Conservation (phyloP, 345 rosid genomes). For the Salix purpurea region DNA sequence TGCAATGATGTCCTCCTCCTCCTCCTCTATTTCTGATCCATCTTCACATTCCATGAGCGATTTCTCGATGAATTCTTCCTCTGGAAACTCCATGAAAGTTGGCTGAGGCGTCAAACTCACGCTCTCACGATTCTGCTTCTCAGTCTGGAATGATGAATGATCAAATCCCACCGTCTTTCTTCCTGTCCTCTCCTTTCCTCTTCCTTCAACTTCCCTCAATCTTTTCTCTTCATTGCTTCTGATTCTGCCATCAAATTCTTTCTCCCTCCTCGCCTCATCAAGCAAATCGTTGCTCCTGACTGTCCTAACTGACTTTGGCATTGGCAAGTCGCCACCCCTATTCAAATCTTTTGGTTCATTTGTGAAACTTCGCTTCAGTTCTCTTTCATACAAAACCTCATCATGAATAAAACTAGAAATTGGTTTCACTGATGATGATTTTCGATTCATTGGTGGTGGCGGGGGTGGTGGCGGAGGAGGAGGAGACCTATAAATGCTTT, state of each 20-base stretch:
- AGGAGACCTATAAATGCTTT: slow-evolving; percentile 38
- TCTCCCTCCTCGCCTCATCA: slow-evolving; percentile 17
- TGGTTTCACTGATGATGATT: slow-evolving; percentile 32
- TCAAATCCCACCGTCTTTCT: slow-evolving; percentile 16
- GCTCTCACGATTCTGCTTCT: slow-evolving; percentile 16
- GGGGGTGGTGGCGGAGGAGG: slow-evolving; percentile 71
- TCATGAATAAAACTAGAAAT: slow-evolving; percentile 15
- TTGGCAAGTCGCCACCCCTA: background rate
- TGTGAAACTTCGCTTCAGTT: slow-evolving; percentile 21
- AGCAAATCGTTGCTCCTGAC: slow-evolving; percentile 30
- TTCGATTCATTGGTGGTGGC: slow-evolving; percentile 16
- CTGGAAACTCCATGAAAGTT: slow-evolving; percentile 30
- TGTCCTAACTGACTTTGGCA: slow-evolving; percentile 30
- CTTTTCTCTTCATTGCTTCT: slow-evolving; percentile 5
- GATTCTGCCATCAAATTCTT: slow-evolving; percentile 15
- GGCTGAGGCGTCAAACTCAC: slow-evolving; percentile 17
- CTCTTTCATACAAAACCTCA: slow-evolving; percentile 21
- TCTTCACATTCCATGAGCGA: slow-evolving; percentile 27
- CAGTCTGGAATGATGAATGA: slow-evolving; percentile 22
- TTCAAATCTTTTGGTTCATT: slow-evolving; percentile 13
- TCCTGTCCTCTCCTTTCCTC: slow-evolving; percentile 4
- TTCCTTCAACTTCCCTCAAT: background rate
- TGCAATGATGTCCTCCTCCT: slow-evolving; percentile 16
- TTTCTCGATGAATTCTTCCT: slow-evolving; percentile 32
- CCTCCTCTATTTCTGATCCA: slow-evolving; percentile 20